phyloP scores from a whole-genome alignment of 805 yeast species.

The Starmera quercuum region DNA sequence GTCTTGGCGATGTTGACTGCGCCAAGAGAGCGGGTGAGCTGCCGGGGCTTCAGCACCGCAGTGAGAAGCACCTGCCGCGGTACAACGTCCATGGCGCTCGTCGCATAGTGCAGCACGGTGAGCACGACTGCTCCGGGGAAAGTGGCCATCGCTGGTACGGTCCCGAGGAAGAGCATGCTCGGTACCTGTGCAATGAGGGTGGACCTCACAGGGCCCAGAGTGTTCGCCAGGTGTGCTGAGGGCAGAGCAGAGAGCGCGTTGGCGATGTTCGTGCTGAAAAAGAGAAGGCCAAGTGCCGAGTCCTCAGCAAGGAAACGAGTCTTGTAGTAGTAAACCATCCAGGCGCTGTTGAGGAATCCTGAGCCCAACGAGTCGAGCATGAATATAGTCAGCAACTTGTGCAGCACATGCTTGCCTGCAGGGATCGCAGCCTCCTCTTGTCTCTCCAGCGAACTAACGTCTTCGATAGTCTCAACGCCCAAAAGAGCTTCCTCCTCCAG shows the following conservation, averaged over 20 bases:
- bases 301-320: constrained; percentile 47
- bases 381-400: constrained; percentile 50
- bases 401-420: constrained; percentile 34
- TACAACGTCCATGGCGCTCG: constrained; percentile 83
- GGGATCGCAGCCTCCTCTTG: constrained; percentile 7
- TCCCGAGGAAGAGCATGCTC: constrained; percentile 55
- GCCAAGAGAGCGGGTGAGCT: constrained; percentile 75
- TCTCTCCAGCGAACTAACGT: constrained; percentile 16
- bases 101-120: constrained; percentile 48
- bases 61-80: constrained; percentile 81
- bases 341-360: constrained; percentile 83
- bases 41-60: constrained; percentile 51
- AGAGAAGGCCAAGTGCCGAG: constrained; percentile 55
- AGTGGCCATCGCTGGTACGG: constrained; percentile 38
- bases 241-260: constrained; percentile 69
- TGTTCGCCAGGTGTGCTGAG: constrained; percentile 61
- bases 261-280: constrained; percentile 53
- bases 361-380: constrained; percentile 83
- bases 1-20: constrained; percentile 83
- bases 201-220: constrained; percentile 73
- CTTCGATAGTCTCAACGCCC: constrained; percentile 21
- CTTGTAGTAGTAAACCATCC: constrained; percentile 80
- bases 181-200: constrained; percentile 72
- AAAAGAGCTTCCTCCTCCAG: too few relatives aligned
- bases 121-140: constrained; percentile 39